Conservation (phyloP, 805 yeast genomes). For the Vanderwaltozyma tropicalis region DNA sequence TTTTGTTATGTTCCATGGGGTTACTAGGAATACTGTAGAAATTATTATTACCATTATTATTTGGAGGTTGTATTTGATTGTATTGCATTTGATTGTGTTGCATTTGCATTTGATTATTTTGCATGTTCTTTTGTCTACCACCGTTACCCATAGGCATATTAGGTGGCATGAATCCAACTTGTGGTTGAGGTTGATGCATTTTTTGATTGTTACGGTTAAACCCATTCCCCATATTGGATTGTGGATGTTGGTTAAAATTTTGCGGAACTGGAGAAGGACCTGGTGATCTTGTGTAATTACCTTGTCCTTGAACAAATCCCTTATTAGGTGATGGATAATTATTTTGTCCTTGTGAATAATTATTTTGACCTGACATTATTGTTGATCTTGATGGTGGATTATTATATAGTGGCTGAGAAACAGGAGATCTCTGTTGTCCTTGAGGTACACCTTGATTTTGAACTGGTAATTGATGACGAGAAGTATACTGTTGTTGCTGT, state of each 20-base stretch:
- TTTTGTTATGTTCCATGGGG: slow-evolving; percentile 30
- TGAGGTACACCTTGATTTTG: slow-evolving; percentile 4
- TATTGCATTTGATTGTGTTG: not conserved
- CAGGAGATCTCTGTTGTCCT: not conserved
- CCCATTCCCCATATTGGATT: too few species aligned
- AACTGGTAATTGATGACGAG: slow-evolving; percentile 3
- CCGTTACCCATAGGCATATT: slow-evolving; percentile 1
- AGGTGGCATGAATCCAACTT: slow-evolving; percentile 1
- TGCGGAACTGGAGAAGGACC: too few species aligned
- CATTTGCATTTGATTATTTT: not conserved
- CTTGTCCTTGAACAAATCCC: not conserved
- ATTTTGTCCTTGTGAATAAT: not conserved
- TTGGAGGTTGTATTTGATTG: not conserved
- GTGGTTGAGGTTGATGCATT: slow-evolving; percentile 35
- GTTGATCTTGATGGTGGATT: slow-evolving; percentile 1
- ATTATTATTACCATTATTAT: not conserved
- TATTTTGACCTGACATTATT: not conserved
- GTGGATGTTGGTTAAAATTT: not conserved
- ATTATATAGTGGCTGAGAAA: slow-evolving; percentile 3
- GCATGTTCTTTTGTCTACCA: not conserved
- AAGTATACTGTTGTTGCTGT: not conserved
- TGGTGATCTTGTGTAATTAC: not conserved
- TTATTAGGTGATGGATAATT: not conserved
- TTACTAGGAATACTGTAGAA: not conserved
- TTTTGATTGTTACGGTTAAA: slow-evolving; percentile 27